These are phyloP conservation scores for Brassica carinata DNA, from an alignment of 345 rosid genomes.

Conservation along the genomic window DNA sequence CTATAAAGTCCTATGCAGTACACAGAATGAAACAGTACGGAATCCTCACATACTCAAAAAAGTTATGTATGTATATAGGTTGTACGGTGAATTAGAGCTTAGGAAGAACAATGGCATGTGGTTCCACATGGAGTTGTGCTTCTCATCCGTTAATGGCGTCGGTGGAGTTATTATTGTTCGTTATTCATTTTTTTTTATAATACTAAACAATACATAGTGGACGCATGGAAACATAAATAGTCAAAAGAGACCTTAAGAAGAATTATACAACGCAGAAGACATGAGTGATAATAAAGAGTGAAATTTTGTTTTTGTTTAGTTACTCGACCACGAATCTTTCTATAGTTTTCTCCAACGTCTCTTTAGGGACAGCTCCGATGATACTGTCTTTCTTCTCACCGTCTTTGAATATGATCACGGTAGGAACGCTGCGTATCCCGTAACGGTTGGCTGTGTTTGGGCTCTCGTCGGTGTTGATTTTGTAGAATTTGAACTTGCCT, in stretches of 20 bases:
- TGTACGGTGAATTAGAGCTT: conserved; percentile 26
- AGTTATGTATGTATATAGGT: conserved; percentile 6
- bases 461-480: conserved; percentile 71
- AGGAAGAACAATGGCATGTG: conserved; percentile 38
- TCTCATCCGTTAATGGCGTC: conserved; percentile 31
- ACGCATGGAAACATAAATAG: conserved; percentile 14
- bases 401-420: conserved; percentile 58
- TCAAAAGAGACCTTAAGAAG: conserved; percentile 4
- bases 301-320: neutral
- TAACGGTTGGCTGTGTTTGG: conserved; percentile 56
- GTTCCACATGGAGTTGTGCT: conserved; percentile 24
- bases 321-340: conserved; percentile 61
- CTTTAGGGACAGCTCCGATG: conserved; percentile 75
- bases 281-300: neutral
- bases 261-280: conserved; percentile 17
- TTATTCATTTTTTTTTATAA: neutral
- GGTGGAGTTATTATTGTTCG: conserved; percentile 22
- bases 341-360: conserved; percentile 59
- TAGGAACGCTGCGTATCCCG: conserved; percentile 72
- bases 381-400: conserved; percentile 81
- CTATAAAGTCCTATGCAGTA: conserved; percentile 25
- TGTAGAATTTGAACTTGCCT: conserved; percentile 73
- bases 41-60: conserved; percentile 15
- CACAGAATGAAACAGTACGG: conserved; percentile 35
- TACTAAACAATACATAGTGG: conserved; percentile 7